Conservation (phyloP, 2,329 filamentous ascomycete species). For the Blastomyces emzantsi region DNA sequence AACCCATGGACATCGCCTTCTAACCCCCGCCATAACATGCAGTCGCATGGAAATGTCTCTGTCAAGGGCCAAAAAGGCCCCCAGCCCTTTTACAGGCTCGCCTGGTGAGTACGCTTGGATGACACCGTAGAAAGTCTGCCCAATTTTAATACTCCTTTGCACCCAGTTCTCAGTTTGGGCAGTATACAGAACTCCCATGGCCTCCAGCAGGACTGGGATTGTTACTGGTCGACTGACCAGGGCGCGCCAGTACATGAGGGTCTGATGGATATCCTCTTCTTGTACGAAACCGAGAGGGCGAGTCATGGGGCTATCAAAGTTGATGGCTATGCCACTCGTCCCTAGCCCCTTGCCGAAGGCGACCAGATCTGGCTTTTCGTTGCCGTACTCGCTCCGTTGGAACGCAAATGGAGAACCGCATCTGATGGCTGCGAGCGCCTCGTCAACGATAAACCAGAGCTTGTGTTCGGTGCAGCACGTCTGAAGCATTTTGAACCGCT, state of each 20-base stretch:
- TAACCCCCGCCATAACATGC: conserved; percentile 2
- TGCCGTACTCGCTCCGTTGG: conserved; percentile 1
- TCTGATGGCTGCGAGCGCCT: neutral
- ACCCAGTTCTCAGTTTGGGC: conserved; percentile 1
- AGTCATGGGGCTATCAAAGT: conserved; percentile 3
- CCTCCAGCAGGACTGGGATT: neutral
- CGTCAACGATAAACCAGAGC: conserved; percentile 1
- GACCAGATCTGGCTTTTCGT: neutral
- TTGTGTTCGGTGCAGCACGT: neutral
- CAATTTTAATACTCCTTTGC: neutral
- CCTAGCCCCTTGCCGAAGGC: conserved; percentile 5
- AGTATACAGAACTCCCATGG: neutral
- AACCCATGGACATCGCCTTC: neutral
- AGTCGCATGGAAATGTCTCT: neutral
- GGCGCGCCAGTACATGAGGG: conserved; percentile 3
- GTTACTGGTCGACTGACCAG: neutral
- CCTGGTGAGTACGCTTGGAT: neutral
- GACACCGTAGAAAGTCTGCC: neutral
- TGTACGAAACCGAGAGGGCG: neutral
- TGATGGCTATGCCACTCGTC: conserved; percentile 2
- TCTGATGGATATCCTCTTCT: conserved; percentile 1
- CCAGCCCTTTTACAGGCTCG: neutral
- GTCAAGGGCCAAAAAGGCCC: neutral
- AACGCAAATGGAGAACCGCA: conserved; percentile 1
- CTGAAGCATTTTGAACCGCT: neutral